These are phyloP conservation scores for Nothophaeocryptopus gaeumannii DNA, from an alignment of 2,329 filamentous ascomycete species.

Conservation along the genomic window DNA sequence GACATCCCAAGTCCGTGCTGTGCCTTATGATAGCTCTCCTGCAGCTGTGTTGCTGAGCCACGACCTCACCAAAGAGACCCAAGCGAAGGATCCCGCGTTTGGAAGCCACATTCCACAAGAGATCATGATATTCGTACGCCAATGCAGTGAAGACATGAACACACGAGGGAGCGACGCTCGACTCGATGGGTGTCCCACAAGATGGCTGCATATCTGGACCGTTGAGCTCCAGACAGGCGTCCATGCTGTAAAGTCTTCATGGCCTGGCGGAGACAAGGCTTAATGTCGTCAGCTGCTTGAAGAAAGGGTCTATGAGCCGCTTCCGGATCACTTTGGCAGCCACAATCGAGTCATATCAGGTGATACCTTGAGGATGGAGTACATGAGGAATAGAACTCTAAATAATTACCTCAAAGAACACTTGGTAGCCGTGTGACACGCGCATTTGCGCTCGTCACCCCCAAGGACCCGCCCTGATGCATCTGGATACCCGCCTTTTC, in stretches of 20 bases:
- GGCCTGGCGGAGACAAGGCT: background rate
- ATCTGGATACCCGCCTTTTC: slow-evolving; percentile 1
- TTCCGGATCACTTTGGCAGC: slow-evolving; percentile 1
- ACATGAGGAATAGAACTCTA: background rate
- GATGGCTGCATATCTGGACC: slow-evolving; percentile 2
- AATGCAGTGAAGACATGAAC: background rate
- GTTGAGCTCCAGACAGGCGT: background rate
- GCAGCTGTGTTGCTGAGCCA: slow-evolving; percentile 1
- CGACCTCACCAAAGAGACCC: background rate
- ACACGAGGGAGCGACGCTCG: background rate
- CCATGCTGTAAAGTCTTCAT: slow-evolving; percentile 1
- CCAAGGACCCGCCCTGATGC: background rate
- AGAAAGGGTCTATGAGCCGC: background rate
- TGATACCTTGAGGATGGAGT: background rate
- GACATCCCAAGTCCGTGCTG: background rate
- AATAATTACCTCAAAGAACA: slow-evolving; percentile 1
- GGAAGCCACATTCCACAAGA: background rate
- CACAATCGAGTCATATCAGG: slow-evolving; percentile 1
- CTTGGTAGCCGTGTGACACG: slow-evolving; percentile 1
- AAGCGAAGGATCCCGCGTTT: background rate
- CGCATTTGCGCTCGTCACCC: background rate
- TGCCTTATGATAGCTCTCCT: background rate
- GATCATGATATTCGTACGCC: background rate
- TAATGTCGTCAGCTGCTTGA: slow-evolving; percentile 1
- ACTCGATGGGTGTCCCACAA: background rate